Evolutionary conservation across 106 monocot genomes (phyloP), one percentile per base, ranked within the genome.

Genomic region (Iris macrosiphon): DNA sequence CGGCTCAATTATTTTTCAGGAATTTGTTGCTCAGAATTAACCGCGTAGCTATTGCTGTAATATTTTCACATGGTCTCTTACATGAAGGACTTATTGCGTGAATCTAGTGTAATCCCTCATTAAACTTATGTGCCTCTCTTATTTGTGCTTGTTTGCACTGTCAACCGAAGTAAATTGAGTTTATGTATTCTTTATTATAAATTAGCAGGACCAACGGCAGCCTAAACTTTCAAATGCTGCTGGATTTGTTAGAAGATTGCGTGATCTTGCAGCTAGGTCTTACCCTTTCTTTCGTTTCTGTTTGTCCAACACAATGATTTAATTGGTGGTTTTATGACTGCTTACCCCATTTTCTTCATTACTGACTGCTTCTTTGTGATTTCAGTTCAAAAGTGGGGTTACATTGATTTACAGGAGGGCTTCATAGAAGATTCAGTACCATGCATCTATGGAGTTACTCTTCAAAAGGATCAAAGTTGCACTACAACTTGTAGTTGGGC

Each of bases 371-470:
- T 53, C 20, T 1, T 61, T n/a, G 2, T 28, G 26, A 34, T 57
- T n/a, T n/a, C 66, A 98, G 91, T 72, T 68, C 87, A 90, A 75
- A 91, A 77, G 57, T 83, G 68, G 61, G 74, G 77, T 46, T 84
- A 81, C 33, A 37, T 70, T 52, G 91, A 91, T 60, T 61, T 78
- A 40, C 83, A 83, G 69, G 83, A 76, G 20, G 72, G 49, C 24
- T 57, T 59, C 17, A 11, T 21, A 2, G 68, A 26, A 26, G 77
- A 78, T 54, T 40, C 41, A 25, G 37, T 23, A 40, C 65, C 57
- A 19, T 87, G 68, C 61, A 75, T 42, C 58, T 98, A 91, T 57
- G 96, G 96, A 40, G 60, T 72, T 26, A 98, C 96, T 54, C 86
- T 98, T 61, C 60, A 72, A 55, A 80, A 78, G 65, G 96, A 98